A percentile compares a stretch with the other conserved stretches of the same genome.
phyloP scores from a whole-genome alignment of 495 filamentous ascomycete genomes.

The Daldinia concentrica region DNA sequence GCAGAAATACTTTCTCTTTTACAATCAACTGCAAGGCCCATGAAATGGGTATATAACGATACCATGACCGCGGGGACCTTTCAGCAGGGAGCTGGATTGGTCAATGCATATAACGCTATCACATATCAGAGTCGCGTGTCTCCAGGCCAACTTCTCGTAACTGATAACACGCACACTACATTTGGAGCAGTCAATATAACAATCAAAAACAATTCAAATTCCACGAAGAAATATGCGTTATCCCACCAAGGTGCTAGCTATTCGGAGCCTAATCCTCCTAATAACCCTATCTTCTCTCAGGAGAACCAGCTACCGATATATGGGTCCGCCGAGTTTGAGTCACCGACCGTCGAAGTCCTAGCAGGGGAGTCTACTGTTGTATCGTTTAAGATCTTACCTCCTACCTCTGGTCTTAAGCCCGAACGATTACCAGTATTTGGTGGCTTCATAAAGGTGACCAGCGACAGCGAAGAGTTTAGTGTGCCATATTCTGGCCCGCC shows the following conservation, averaged over 20 bases:
- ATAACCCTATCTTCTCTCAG: slow-evolving; percentile 29
- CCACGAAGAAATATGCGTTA: slow-evolving; percentile 31
- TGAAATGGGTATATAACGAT: slow-evolving; percentile 29
- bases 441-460: slow-evolving; percentile 38
- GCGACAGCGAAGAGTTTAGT: slow-evolving; percentile 36
- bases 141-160: slow-evolving; percentile 36
- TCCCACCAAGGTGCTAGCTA: slow-evolving; percentile 40
- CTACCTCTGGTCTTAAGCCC: slow-evolving; percentile 25
- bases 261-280: slow-evolving; percentile 29
- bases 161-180: slow-evolving; percentile 23
- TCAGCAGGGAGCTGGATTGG: slow-evolving; percentile 47
- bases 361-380: slow-evolving; percentile 28
- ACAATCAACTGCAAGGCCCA: slow-evolving; percentile 38
- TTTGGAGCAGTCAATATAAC: slow-evolving; percentile 33
- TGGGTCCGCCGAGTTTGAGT: slow-evolving; percentile 38
- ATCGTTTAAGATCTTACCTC: slow-evolving; percentile 32
- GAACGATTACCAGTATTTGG: slow-evolving; percentile 40
- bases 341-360: slow-evolving; percentile 28
- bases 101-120: slow-evolving; percentile 47
- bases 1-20: slow-evolving; percentile 38
- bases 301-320: slow-evolving; percentile 40
- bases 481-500: slow-evolving; percentile 43
- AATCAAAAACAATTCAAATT: slow-evolving; percentile 34
- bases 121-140: slow-evolving; percentile 28
- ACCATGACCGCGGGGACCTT: slow-evolving; percentile 34